Conservation (phyloP, 2,329 filamentous ascomycete genomes). For the Microdochium nivale region DNA sequence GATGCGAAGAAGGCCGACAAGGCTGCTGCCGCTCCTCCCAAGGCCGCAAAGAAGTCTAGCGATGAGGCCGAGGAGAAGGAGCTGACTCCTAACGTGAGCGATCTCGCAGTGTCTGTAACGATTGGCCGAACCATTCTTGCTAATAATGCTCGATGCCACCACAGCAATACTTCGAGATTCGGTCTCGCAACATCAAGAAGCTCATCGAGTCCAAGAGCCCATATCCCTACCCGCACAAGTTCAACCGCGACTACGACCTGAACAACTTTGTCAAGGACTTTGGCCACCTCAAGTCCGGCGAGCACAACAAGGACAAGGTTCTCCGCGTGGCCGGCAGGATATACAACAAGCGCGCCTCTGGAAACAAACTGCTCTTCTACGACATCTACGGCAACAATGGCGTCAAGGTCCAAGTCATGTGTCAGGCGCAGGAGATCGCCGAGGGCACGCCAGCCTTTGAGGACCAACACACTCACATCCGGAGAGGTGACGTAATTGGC, state of each 20-base stretch:
- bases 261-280: conserved; percentile 73
- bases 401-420: conserved; percentile 80
- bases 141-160: conserved; percentile 24
- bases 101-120: conserved; percentile 7
- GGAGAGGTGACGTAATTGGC: conserved; percentile 88
- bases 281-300: conserved; percentile 77
- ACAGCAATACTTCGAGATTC: conserved; percentile 85
- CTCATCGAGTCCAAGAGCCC: conserved; percentile 63
- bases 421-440: conserved; percentile 71
- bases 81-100: conserved; percentile 62
- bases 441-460: conserved; percentile 63
- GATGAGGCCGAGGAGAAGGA: conserved; percentile 57
- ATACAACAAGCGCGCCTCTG: conserved; percentile 76
- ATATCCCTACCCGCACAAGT: conserved; percentile 90
- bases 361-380: conserved; percentile 86
- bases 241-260: conserved; percentile 77
- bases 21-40: conserved; percentile 57
- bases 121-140: not conserved
- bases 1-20: conserved; percentile 86
- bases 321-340: conserved; percentile 78
- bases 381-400: conserved; percentile 57
- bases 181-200: conserved; percentile 72
- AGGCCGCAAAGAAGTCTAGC: conserved; percentile 47
- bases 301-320: conserved; percentile 65
- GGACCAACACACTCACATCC: conserved; percentile 80